phyloP scores from a whole-genome alignment of 2,329 filamentous ascomycete species.

The Fusarium continuum region DNA sequence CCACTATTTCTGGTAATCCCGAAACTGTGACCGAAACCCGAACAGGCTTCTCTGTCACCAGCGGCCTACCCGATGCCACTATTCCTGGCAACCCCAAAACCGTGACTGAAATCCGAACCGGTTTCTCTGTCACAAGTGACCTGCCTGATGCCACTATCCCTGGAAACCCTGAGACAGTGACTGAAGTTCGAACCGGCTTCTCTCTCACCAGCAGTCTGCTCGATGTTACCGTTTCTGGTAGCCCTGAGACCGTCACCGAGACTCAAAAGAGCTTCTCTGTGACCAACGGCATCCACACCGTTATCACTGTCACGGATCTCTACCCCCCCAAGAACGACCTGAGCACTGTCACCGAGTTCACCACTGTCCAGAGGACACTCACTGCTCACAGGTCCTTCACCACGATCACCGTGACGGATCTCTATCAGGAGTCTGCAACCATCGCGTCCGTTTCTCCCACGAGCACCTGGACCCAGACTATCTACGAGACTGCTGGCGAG shows the following conservation, averaged over 20 bases:
- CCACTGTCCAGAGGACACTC: constrained; percentile 42
- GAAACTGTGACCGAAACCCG: constrained; percentile 44
- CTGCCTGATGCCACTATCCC: constrained; percentile 37
- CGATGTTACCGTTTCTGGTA: constrained; percentile 47
- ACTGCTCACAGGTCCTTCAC: constrained; percentile 36
- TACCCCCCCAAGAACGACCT: constrained; percentile 29
- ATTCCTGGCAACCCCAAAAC: constrained; percentile 41
- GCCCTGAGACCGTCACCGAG: constrained; percentile 45
- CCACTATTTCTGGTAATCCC: constrained; percentile 46
- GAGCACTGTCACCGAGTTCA: constrained; percentile 42
- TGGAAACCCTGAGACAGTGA: constrained; percentile 44
- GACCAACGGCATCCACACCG: constrained; percentile 34
- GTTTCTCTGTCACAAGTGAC: constrained; percentile 32
- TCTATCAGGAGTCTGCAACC: constrained; percentile 24
- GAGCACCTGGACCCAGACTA: constrained; percentile 45
- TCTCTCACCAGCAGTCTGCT: constrained; percentile 43
- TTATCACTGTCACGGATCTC: constrained; percentile 47
- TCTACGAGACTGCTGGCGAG: constrained; percentile 46
- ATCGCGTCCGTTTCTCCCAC: constrained; percentile 24
- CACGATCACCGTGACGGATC: constrained; percentile 41
- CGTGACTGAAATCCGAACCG: constrained; percentile 42
- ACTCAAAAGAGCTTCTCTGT: constrained; percentile 32
- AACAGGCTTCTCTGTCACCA: constrained; percentile 33
- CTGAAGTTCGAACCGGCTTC: constrained; percentile 41
- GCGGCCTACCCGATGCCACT: constrained; percentile 37